Evolutionary conservation across 768 basidiomycete species (phyloP).

Genomic region (Tulasnella sp.): DNA sequence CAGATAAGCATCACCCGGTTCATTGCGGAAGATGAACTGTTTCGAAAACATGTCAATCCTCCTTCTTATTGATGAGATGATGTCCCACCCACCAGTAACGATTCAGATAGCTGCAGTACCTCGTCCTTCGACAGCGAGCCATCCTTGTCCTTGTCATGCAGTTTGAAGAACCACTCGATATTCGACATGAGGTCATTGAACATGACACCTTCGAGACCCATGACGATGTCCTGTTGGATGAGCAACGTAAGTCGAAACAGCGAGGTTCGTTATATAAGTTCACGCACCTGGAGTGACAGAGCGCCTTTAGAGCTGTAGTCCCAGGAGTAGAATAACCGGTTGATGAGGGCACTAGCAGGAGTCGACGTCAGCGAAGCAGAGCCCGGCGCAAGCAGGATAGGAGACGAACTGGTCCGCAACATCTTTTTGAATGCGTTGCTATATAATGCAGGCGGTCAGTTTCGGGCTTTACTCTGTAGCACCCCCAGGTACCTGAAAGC

Average conservation of each 20-base stretch:
- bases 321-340: conserved; percentile 92
- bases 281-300: conserved; percentile 74
- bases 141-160: conserved; percentile 95
- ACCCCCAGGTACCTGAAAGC: conserved; percentile 53
- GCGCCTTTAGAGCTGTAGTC: conserved; percentile 72
- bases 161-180: conserved; percentile 96
- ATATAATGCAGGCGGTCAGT: conserved; percentile 10
- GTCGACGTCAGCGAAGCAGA: neutral
- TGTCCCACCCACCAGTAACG: conserved; percentile 58
- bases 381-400: neutral
- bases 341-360: conserved; percentile 55
- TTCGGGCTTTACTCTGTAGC: neutral
- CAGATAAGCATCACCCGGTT: conserved; percentile 91
- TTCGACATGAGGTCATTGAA: conserved; percentile 97
- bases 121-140: conserved; percentile 94
- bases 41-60: neutral
- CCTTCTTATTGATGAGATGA: neutral
- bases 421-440: conserved; percentile 80
- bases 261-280: neutral
- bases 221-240: conserved; percentile 62
- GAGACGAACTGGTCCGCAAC: conserved; percentile 64
- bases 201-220: conserved; percentile 83
- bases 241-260: neutral
- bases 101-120: conserved; percentile 88
- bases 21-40: conserved; percentile 96